These are phyloP conservation scores for Sporisorium graminicola DNA, from an alignment of 1,284 basidiomycete genomes.

Conservation along the genomic window DNA sequence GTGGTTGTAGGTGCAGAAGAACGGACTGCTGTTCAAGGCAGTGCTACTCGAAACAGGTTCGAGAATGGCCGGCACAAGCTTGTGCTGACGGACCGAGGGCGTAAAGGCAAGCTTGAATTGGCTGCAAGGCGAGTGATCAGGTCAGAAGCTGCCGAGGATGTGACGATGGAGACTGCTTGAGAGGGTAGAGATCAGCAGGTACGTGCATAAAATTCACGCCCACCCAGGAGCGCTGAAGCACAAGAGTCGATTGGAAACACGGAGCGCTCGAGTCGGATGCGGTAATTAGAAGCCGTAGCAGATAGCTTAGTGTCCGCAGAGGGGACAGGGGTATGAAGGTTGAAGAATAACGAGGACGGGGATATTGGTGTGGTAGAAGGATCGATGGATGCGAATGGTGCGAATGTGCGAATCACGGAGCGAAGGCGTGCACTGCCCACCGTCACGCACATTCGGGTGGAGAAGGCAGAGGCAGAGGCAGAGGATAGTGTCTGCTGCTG, in stretches of 20 bases:
- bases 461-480: constrained; percentile 12
- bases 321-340: background rate
- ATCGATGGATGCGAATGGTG: background rate
- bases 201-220: background rate
- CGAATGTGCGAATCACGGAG: constrained; percentile 10
- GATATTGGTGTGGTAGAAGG: constrained; percentile 3
- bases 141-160: background rate
- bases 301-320: background rate
- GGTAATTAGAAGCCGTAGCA: constrained; percentile 3
- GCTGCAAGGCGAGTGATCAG: background rate
- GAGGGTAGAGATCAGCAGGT: too few relatives aligned
- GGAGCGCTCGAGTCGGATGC: background rate
- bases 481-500: background rate
- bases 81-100: background rate
- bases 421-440: constrained; percentile 12
- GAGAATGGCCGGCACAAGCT: too few relatives aligned
- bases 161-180: background rate
- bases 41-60: background rate
- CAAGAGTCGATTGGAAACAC: background rate
- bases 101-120: background rate
- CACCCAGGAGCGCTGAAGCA: background rate
- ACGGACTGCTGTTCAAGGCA: background rate
- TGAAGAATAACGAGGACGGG: background rate
- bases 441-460: constrained; percentile 8
- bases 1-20: background rate